Evolutionary conservation across 768 basidiomycete genomes (phyloP), one percentile per base, ranked within the genome.

Genomic region (Termitomyces sp.): DNA sequence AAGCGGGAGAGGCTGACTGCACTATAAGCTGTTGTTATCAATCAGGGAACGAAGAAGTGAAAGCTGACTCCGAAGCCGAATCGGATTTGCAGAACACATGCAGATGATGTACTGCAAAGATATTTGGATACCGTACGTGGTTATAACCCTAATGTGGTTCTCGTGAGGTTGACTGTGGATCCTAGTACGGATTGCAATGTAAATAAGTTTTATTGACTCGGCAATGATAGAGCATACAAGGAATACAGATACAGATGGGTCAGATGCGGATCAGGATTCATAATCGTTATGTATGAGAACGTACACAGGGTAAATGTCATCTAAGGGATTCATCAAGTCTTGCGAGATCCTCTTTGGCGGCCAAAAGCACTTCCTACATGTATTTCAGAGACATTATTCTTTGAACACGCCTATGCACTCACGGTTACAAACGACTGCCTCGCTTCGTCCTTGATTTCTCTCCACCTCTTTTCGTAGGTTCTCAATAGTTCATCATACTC

Each of bases 401-500:
- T 22, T 48, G 38, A 7, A 12, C 27, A 41, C 49, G 38, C 6
- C 11, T 35, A 33, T 44, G 18, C n/a, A 58, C 77, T 61, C 41
- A 82, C 84, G 53, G 82, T 80, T 13, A 84, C 84, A 57, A 84
- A 73, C 0, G 78, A 76, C 65, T 86, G 84, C 56, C 84, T 69
- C 13, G 81, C 76, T 65, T 86, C 84, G 60, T 86, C 84, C 64
- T 82, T 83, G 56, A 86, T 85, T 64, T 86, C 84, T 63, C 85
- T 86, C 84, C 84, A 86, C 51, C 83, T 68, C n/a, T 77, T 71
- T 61, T 86, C 84, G 63, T 86, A 86, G 7, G 74, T 77, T 39
- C 75, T 71, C 63, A 85, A 51, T 20, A 86, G 60, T 29, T 78
- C 78, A 50, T 79, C 82, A 62, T 83, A 85, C 54, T 82, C 76